phyloP scores from a whole-genome alignment of 352 stramenopile genomes.

The Elongisporangium senticosum region DNA sequence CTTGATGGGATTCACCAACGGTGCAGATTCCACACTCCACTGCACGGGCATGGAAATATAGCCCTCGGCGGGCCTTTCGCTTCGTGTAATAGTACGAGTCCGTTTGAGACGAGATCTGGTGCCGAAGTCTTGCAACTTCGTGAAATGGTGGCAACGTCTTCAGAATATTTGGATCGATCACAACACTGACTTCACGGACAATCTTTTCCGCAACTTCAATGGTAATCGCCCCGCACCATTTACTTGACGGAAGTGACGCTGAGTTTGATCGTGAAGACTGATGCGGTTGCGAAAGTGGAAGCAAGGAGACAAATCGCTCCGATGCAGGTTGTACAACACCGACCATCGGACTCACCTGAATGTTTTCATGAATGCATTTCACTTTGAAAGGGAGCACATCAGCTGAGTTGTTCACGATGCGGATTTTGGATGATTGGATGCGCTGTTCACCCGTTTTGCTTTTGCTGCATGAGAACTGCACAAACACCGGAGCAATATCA shows the following conservation, averaged over 20 bases:
- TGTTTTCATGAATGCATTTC: constrained; percentile 45
- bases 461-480: constrained; percentile 39
- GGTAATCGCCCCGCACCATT: constrained; percentile 63
- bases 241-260: constrained; percentile 9
- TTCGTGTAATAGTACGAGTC: constrained; percentile 87
- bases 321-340: constrained; percentile 42
- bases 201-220: constrained; percentile 43
- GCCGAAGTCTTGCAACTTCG: constrained; percentile 48
- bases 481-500: constrained; percentile 51
- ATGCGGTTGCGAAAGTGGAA: constrained; percentile 44
- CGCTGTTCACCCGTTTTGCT: constrained; percentile 17
- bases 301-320: constrained; percentile 35
- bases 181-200: constrained; percentile 60
- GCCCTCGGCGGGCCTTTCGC: constrained; percentile 52
- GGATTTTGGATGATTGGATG: constrained; percentile 26
- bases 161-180: constrained; percentile 40
- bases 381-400: constrained; percentile 46
- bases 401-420: constrained; percentile 53
- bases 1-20: constrained; percentile 69
- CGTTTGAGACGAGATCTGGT: constrained; percentile 64
- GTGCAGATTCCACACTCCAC: constrained; percentile 76
- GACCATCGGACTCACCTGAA: constrained; percentile 35
- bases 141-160: constrained; percentile 45
- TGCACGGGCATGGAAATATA: constrained; percentile 83
- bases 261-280: constrained; percentile 7